Base-by-base conservation (phyloP, 352 stramenopile genomes). In the Pythium rishiriense region DNA sequence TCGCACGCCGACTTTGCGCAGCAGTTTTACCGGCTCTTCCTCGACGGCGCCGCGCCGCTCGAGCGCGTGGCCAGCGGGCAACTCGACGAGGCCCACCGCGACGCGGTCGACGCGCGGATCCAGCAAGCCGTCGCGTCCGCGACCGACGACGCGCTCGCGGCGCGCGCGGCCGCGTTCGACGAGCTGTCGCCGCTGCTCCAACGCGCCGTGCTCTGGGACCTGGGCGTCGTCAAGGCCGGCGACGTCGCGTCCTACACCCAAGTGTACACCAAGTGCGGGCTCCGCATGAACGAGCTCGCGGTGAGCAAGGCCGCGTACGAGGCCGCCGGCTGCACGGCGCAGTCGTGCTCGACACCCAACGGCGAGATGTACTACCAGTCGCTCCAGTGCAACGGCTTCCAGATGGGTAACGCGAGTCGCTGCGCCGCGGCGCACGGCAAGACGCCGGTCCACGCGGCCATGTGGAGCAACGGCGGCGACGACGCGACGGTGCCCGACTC, bases 1-100 rank as follows among this genome's bases (percentile, higher is more conserved):
- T 69, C 67, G 7, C 74, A 81, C 49, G 79, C 78, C 4, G 75
- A 87, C 58, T 79, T 81, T n/a, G 73, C 74, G 14, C 71, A 84
- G 50, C 78, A 87, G 43, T 85, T 81, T 58, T 85, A 79, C 50
- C 68, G 69, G 43, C 68, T 76, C 37, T 81, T 75, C 58, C 39
- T 83, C 12, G 62, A 67, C 25, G 77, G 72, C 51, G 24, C 48
- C 12, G 70, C 75, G 17, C 42, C 11, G 11, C 11, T 10, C 51
- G 54, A 61, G 41, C 19, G 25, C 17, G 21, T 62, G 25, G 43
- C 33, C n/a, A 53, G 19, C 31, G 26, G 25, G 6, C 55, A 62
- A 29, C 55, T 62, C 41, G 55, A 62, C n/a, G 6, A 19, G 3
- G 21, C 33, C 12, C 42, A 63, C 15, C 26, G 24, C 28, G 24